Percentiles rank a stretch among this genome's conserved stretches.
Evolutionary conservation across 805 yeast genomes (phyloP).

Genomic region (Candida peoriensis): DNA sequence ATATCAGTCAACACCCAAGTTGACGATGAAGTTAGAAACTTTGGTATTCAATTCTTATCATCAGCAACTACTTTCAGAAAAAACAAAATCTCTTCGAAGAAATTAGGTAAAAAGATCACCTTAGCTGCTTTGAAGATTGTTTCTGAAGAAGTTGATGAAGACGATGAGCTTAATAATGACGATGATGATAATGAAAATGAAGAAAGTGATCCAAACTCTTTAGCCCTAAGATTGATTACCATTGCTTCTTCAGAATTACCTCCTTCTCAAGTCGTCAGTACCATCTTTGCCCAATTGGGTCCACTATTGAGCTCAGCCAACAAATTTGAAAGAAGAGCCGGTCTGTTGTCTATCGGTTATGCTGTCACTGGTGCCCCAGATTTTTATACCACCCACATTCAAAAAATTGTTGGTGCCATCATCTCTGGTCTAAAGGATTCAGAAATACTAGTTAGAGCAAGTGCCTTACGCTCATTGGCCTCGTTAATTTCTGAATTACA

Average conservation of each 20-base stretch:
- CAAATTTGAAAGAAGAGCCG: conserved; percentile 81
- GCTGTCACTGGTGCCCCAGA: conserved; percentile 95
- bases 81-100: conserved; percentile 70
- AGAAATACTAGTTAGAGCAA: conserved; percentile 70
- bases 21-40: conserved; percentile 79
- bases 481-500: conserved; percentile 80
- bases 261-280: conserved; percentile 84
- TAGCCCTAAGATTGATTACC: conserved; percentile 77
- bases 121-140: conserved; percentile 70
- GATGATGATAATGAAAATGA: conserved; percentile 92
- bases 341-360: conserved; percentile 72
- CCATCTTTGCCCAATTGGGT: conserved; percentile 63
- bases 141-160: conserved; percentile 77
- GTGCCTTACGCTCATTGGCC: conserved; percentile 78
- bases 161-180: conserved; percentile 67
- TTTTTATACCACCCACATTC: conserved; percentile 69
- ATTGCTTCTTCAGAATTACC: conserved; percentile 81
- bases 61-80: conserved; percentile 77
- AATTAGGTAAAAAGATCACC: conserved; percentile 79
- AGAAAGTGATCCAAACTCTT: conserved; percentile 72
- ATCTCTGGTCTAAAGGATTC: conserved; percentile 73
- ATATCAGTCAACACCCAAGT: conserved; percentile 59
- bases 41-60: conserved; percentile 79
- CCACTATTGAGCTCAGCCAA: conserved; percentile 57
- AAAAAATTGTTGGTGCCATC: conserved; percentile 66